Percentiles rank a stretch among this genome's conserved stretches.
These are phyloP conservation scores for Pleurotus eryngii DNA, from an alignment of 768 basidiomycete genomes.

Conservation along the genomic window DNA sequence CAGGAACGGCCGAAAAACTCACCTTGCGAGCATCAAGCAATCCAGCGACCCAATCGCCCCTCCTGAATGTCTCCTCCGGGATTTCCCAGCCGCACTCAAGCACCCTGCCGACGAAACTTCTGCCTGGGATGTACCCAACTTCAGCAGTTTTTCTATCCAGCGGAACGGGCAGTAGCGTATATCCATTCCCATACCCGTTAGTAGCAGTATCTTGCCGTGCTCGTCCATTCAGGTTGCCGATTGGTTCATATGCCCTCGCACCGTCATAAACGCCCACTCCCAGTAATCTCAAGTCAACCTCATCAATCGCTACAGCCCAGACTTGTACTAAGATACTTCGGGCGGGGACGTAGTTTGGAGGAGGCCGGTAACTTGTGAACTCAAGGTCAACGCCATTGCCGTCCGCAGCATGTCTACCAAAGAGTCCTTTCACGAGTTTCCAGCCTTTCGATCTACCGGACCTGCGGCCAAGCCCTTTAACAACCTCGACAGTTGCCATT, in stretches of 20 bases:
- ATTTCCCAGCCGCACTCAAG: conserved; percentile 84
- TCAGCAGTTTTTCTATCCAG: conserved; percentile 22
- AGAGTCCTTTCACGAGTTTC: conserved; percentile 3
- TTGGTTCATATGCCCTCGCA: not conserved
- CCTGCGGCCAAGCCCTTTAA: conserved; percentile 46
- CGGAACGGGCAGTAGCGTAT: not conserved
- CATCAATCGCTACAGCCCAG: conserved; percentile 84
- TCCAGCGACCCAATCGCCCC: conserved; percentile 88
- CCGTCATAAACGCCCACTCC: conserved; percentile 14
- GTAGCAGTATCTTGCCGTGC: not conserved
- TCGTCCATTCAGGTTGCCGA: not conserved
- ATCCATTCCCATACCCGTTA: not conserved
- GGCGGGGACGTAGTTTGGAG: conserved; percentile 70
- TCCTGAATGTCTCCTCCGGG: conserved; percentile 56
- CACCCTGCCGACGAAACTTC: conserved; percentile 83
- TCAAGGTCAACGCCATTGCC: conserved; percentile 37
- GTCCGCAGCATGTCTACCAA: conserved; percentile 18
- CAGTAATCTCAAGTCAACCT: conserved; percentile 66
- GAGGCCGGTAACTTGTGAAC: conserved; percentile 68
- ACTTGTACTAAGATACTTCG: conserved; percentile 80
- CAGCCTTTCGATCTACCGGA: conserved; percentile 10
- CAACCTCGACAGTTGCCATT: conserved; percentile 85
- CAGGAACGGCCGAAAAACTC: conserved; percentile 18
- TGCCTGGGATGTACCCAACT: conserved; percentile 82
- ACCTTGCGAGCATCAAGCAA: conserved; percentile 80